Base-by-base conservation (phyloP, 2,329 filamentous ascomycete genomes). In the Didymella exigua region DNA sequence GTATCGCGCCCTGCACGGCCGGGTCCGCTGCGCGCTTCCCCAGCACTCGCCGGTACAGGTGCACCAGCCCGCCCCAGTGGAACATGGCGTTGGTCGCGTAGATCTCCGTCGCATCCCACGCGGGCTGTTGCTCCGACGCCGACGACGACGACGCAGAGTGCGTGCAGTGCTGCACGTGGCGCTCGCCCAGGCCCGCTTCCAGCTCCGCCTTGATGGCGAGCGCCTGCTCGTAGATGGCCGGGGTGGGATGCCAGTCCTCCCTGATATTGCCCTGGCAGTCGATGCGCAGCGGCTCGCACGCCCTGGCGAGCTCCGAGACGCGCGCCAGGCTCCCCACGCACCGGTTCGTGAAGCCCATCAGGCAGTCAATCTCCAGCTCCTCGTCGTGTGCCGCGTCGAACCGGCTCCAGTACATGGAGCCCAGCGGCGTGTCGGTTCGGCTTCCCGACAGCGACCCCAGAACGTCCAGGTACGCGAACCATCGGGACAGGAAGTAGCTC, bases 401-500 rank as follows among this genome's bases (percentile, higher is more conserved):
- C 0, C 47, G 60, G 10, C 80, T 67, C 71, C 73, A 76, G 60
- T 81, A 81, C 33, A 71, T 73, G 2, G 68, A 65, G 37, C 71
- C 73, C 2, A 81, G 66, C 0, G 78, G 78, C 30, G 68, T 67
- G 54, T 78, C 75, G 46, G 77, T 77, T 46, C 76, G 75, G 58
- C 75, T 79, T 14, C 89, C 89, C 49, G 78, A 87, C 23, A 96
- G 78, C 36, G 85, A 87, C 21, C 90, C 91, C 50, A 95, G 78
- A 1, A 95, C 86, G 67, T 95, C 90, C 18, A 96, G 82, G 73
- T 95, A 95, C 1, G 88, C 89, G 60, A 95, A 89, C 91, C 91
- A 96, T 54, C 89, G 86, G 62, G 85, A 87, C 9, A 95, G 81
- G 68, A 96, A 95, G 48, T 88, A 88, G 49, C 87, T 82, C 49